Base-by-base conservation (phyloP, 2,329 filamentous ascomycete species). In the Fusarium tuaranense region DNA sequence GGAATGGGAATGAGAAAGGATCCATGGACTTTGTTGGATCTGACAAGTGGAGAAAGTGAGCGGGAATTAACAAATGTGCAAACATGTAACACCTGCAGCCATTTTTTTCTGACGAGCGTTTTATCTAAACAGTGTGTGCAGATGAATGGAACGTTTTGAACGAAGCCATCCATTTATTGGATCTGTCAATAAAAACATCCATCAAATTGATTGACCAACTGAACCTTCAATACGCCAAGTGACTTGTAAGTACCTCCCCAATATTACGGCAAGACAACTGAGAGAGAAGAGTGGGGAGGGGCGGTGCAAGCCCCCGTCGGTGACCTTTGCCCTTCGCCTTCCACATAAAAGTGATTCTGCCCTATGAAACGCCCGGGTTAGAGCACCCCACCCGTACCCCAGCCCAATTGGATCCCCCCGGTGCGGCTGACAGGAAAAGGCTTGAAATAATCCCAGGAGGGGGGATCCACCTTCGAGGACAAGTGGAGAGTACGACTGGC, bases 351-450 rank as follows among this genome's bases (percentile, higher is more conserved):
- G 63, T 22, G 44, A 53, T 30, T 69, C 72, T 74, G 73, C 73
- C 73, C 73, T 75, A 76, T 73, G 68, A 73, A 75, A 71, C 67
- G 62, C 44, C 71, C 62, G 32, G 39, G 67, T 57, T 41, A 10
- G 30, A 66, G 44, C 41, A 71, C 27, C 73, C 48, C 63, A 68
- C 51, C 27, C 25, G 39, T 20, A 58, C 68, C 14, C 8, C 22
- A 46, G 51, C 64, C 63, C 60, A 73, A 75, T 70, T 41, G 64
- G 70, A 66, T 41, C 38, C 51, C 38, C 51, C 59, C 12, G 36
- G 64, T 75, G 70, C 73, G 73, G 73, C 73, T 75, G 73, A 74
- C 64, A 76, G 59, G 44, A 66, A 14, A 41, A 41, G 38, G 38
- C 38, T 41, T 67, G 71, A 36, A 51, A 51, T 48, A 48, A 48